Evolutionary conservation across 2,329 filamentous ascomycete species (phyloP), one percentile per base, ranked within the genome.

Genomic region (Phaeosphaeriaceae sp.): DNA sequence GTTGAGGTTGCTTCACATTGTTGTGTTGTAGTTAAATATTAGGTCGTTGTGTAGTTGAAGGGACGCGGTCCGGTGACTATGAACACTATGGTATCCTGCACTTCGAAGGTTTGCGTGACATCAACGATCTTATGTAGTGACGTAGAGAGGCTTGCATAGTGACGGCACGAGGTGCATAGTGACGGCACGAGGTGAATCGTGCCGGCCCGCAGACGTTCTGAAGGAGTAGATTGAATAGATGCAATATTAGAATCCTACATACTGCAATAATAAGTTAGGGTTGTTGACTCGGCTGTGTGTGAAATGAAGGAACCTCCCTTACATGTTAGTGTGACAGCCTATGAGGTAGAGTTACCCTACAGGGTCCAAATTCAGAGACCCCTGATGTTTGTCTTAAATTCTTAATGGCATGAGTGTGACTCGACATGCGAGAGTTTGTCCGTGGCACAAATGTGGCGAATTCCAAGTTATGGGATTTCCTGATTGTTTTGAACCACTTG

Each of bases 11-110:
- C 32, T 29, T 53, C 33, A 33, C 50, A 62, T 54, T 56, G 30
- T 30, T 48, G 41, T 20, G 42, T 48, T 2, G n/a, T 30, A 9
- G 43, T 50, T 29, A 20, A 17, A 17, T 30, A 46, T 12, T 58
- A 58, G 17, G 57, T 53, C 12, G 56, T 48, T n/a, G 54, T 61
- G 21, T 47, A 48, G 45, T 56, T 62, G 29, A 50, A 23, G 5
- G 49, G 41, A 7, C 43, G 15, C 2, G 44, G 41, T 21, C 52
- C 43, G 15, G 48, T 28, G 12, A 54, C 36, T 13, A 37, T 47
- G 4, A 13, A 20, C 5, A 21, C 17, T 7, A 29, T 13, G 12
- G 29, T 16, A 12, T 47, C 23, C 15, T 36, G 18, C 26, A 41
- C 21, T 42, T 29, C 33, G 23, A 43, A n/a, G 35, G 15, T 29